These are phyloP conservation scores for Aspergillaceae sp. DNA, from an alignment of 2,329 filamentous ascomycete species.

Conservation along the genomic window DNA sequence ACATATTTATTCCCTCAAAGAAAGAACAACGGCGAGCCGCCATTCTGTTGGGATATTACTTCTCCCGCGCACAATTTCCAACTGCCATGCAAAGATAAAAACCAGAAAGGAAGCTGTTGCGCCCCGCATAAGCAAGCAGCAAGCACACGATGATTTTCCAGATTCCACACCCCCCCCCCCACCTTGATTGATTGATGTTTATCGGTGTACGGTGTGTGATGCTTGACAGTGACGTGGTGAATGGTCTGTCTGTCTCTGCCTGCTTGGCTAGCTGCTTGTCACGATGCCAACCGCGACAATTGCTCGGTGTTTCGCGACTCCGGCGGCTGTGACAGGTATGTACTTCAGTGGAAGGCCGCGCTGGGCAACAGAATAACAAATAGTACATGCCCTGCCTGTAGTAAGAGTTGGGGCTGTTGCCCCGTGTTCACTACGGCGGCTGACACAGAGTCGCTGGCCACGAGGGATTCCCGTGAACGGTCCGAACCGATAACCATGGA, in stretches of 20 bases:
- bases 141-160: constrained; percentile 12
- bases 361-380: neutral
- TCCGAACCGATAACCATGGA: constrained; percentile 21
- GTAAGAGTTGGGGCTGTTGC: neutral
- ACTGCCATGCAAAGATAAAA: constrained; percentile 9
- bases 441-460: constrained; percentile 10
- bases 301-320: constrained; percentile 17
- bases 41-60: no score
- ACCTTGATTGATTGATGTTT: constrained; percentile 6
- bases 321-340: constrained; percentile 20
- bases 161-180: constrained; percentile 2
- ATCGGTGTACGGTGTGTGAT: constrained; percentile 5
- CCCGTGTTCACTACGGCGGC: constrained; percentile 4
- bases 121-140: constrained; percentile 18
- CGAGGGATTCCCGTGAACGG: constrained; percentile 14
- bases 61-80: neutral
- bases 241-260: constrained; percentile 7
- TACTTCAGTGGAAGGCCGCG: constrained; percentile 3
- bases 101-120: constrained; percentile 6
- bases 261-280: constrained; percentile 2
- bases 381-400: neutral
- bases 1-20: no score
- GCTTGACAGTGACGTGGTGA: constrained; percentile 23
- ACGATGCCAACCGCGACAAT: constrained; percentile 19
- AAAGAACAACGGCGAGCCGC: no score